Evolutionary conservation across 495 filamentous ascomycete species (phyloP), one percentile per base, ranked within the genome.

Genomic region (Pseudoneurospora amorphoporcata): DNA sequence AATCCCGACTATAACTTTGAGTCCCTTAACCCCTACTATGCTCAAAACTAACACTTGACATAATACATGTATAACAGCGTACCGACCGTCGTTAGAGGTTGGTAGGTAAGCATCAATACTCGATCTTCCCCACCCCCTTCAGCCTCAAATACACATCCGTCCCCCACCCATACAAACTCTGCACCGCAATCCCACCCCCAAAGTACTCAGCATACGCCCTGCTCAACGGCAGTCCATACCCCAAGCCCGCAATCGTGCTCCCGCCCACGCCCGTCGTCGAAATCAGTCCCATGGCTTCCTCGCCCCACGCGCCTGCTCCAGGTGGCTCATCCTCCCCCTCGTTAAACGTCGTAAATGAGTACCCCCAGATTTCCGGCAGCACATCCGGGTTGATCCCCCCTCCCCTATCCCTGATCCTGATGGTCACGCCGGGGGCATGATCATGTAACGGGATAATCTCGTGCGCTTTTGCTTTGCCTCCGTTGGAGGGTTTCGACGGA

Each of bases 161-260:
- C 3, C 95, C 95, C 95, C 95, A 99, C 16, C 95, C 95, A 86
- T 92, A 97, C 41, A 98, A 79, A 77, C 93, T 97, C 86, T 98
- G 95, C 72, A 99, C 90, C 8, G 88, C 89, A 74, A 99, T 94
- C n/a, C 95, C 93, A 1, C 95, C 95, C 3, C 95, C 95, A 85
- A 99, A 99, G 78, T 98, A 98, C 83, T 99, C 94, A 1, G 95
- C 95, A 82, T 99, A 99, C 0, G 95, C 95, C 75, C 95, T 87
- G 69, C 94, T 93, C 43, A 99, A 81, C 45, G 95, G 95, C 72
- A 99, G 76, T 14, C 95, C 95, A 82, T 99, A 99, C 3, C 95
- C 95, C 37, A 99, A 83, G 2, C 95, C 94, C 0, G 95, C 95
- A 73, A 99, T 94, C 70, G 90, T 93, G 76, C 89, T 92, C 3